Evolutionary conservation across 164 flowering plant species (phyloP).

Genomic region (Kingdonia uniflora): DNA sequence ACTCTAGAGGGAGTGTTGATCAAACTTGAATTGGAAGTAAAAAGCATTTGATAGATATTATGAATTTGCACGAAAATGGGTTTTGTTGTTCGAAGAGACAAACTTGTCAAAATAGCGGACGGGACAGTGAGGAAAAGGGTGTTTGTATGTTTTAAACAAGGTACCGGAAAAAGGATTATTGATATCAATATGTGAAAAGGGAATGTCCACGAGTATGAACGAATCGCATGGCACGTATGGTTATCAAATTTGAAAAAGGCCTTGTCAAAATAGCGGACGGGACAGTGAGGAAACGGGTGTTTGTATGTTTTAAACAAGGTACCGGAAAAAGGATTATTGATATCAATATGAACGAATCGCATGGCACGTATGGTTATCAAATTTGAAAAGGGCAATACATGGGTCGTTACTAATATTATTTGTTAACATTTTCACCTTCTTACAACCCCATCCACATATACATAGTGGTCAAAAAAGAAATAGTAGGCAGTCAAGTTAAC

Average conservation of each 20-base stretch:
- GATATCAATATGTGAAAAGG: conserved; percentile 5
- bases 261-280: conserved; percentile 2
- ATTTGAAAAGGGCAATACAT: conserved; percentile 2
- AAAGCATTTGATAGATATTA: background rate
- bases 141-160: conserved; percentile 11
- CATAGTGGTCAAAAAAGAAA: conserved; percentile 3
- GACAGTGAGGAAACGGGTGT: conserved; percentile 3
- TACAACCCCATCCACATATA: conserved; percentile 4
- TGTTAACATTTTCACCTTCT: conserved; percentile 7
- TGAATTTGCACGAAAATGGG: background rate
- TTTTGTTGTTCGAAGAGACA: background rate
- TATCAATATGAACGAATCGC: conserved; percentile 7
- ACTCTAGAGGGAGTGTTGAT: no score
- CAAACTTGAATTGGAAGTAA: conserved; percentile 3
- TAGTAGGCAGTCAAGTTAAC: conserved; percentile 1
- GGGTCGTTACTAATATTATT: conserved; percentile 6
- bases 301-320: conserved; percentile 12
- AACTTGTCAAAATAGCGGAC: background rate
- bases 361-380: conserved; percentile 9
- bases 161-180: conserved; percentile 5
- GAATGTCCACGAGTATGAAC: conserved; percentile 5
- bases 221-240: conserved; percentile 8
- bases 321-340: conserved; percentile 4
- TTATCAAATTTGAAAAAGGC: conserved; percentile 4
- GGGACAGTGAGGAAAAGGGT: conserved; percentile 4